Conservation (phyloP, 345 rosid species). For the Arabis hirsuta region DNA sequence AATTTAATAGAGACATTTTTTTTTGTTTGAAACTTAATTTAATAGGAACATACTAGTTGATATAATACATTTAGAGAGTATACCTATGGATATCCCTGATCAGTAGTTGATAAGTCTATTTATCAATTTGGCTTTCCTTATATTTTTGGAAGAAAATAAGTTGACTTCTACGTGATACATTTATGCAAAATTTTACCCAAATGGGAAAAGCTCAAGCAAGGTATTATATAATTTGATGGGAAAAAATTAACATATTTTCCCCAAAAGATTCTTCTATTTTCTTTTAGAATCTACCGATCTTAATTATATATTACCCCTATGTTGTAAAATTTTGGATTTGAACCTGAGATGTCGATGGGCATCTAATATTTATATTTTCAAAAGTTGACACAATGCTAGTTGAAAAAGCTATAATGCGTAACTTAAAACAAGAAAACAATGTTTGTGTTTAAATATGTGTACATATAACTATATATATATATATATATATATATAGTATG, state of each 20-base stretch:
- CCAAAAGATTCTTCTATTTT: neutral
- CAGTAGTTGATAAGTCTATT: conserved; percentile 25
- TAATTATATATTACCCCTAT: neutral
- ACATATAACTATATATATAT: neutral
- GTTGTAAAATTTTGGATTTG: neutral
- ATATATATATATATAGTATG: too few species aligned
- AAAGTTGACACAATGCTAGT: conserved; percentile 20
- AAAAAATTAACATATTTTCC: neutral
- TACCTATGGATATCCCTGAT: conserved; percentile 36
- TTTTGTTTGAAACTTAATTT: too few species aligned
- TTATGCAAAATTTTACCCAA: neutral
- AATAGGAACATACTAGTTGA: neutral
- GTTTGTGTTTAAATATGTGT: neutral
- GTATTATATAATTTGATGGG: neutral
- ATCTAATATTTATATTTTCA: conserved; percentile 27
- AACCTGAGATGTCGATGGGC: conserved; percentile 30
- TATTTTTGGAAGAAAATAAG: conserved; percentile 21
- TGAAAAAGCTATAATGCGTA: too few species aligned
- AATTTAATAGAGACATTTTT: neutral
- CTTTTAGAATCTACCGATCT: neutral
- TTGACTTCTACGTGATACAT: conserved; percentile 11
- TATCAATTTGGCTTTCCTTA: conserved; percentile 9
- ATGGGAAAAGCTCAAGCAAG: neutral
- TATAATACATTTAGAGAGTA: conserved; percentile 16
- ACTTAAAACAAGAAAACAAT: conserved; percentile 3